Evolutionary conservation across 1,139 yeast genomes (phyloP).

Genomic region (Maudiozyma humilis): DNA sequence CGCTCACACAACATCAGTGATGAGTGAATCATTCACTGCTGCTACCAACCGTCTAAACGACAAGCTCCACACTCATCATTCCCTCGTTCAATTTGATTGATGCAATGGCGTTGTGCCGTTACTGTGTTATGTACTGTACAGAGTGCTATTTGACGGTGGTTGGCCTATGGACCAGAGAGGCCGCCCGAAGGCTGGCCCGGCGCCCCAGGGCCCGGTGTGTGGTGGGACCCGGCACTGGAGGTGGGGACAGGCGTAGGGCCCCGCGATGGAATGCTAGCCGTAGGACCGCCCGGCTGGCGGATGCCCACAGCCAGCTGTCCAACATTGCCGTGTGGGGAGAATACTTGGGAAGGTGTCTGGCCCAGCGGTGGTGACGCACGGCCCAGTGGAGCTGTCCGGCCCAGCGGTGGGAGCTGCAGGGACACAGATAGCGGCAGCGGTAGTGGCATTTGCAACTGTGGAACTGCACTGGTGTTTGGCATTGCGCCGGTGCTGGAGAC

Average conservation of each 20-base stretch:
- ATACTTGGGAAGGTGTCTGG: background rate
- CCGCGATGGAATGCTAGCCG: background rate
- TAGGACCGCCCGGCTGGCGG: background rate
- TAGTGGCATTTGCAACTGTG: background rate
- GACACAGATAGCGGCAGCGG: background rate
- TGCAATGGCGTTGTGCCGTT: background rate
- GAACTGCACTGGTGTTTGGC: background rate
- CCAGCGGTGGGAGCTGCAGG: background rate
- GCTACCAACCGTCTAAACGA: too few species aligned
- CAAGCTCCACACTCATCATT: too few species aligned
- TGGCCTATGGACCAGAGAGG: background rate
- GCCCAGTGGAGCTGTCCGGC: background rate
- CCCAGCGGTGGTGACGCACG: background rate
- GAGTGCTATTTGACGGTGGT: background rate
- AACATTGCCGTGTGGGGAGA: background rate
- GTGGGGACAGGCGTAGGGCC: background rate
- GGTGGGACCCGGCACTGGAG: background rate
- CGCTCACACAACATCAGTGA: too few species aligned
- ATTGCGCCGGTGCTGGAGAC: too few species aligned
- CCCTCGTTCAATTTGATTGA: too few species aligned
- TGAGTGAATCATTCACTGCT: too few species aligned
- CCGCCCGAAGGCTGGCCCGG: background rate
- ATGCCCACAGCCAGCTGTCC: conserved; percentile 3
- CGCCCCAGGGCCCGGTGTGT: background rate
- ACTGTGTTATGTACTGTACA: background rate